Conservation (phyloP, 768 basidiomycete genomes). For the Suillus decipiens region DNA sequence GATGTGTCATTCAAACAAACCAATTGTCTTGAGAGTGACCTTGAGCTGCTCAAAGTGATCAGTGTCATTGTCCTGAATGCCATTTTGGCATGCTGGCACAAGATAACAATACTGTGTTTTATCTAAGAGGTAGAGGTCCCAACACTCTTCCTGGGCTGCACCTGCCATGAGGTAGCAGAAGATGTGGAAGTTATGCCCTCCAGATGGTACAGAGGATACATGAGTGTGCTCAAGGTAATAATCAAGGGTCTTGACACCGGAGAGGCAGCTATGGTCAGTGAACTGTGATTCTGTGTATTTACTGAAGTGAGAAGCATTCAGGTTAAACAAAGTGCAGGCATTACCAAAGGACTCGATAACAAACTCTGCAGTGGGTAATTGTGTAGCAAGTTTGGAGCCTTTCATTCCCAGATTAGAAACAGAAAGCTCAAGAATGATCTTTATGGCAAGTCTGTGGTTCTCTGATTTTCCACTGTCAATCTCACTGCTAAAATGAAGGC, state of each 20-base stretch:
- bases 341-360: constrained; percentile 95
- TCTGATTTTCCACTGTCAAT: constrained; percentile 95
- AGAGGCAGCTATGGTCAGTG: constrained; percentile 85
- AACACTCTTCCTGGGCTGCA: constrained; percentile 82
- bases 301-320: constrained; percentile 95
- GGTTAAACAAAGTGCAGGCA: constrained; percentile 88
- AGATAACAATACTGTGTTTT: constrained; percentile 86
- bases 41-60: constrained; percentile 92
- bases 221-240: constrained; percentile 94
- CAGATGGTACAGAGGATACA: constrained; percentile 84
- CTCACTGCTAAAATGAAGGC: constrained; percentile 64
- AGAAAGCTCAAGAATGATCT: constrained; percentile 87
- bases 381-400: constrained; percentile 81
- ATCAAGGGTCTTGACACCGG: constrained; percentile 92
- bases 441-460: constrained; percentile 86
- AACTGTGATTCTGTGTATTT: constrained; percentile 99
- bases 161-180: constrained; percentile 97
- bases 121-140: constrained; percentile 83
- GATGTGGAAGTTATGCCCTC: constrained; percentile 96
- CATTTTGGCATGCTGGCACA: constrained; percentile 42
- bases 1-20: constrained; percentile 91
- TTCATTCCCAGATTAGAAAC: constrained; percentile 92
- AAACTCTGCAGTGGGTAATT: constrained; percentile 94
- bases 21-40: constrained; percentile 88
- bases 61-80: constrained; percentile 74